A percentile compares a stretch with the other conserved stretches of the same genome.
Conservation (phyloP, 768 basidiomycete genomes). For the Leucocoprinus birnbaumii region DNA sequence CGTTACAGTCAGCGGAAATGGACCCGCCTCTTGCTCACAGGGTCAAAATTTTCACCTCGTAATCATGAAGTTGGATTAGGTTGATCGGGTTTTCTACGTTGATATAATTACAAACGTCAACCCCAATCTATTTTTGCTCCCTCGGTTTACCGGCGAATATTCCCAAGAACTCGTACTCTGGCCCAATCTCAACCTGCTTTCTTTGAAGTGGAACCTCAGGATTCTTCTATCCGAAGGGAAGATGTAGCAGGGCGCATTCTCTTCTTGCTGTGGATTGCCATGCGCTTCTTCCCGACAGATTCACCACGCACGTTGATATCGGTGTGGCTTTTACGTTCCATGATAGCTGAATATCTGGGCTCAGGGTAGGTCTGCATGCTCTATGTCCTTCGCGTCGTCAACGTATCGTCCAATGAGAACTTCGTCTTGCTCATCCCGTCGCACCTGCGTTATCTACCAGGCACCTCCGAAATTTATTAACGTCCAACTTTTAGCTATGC, state of each 20-base stretch:
- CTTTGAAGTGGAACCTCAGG: background rate
- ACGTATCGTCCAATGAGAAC: constrained; percentile 5
- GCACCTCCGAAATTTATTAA: background rate
- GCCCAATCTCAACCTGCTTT: background rate
- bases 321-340: background rate
- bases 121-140: constrained; percentile 4
- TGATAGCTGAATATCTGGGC: background rate
- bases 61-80: background rate
- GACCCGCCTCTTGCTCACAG: too few species aligned
- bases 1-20: too few species aligned
- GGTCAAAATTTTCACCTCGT: background rate
- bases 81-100: background rate
- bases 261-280: background rate
- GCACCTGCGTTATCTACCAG: background rate
- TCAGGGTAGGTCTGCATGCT: background rate
- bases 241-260: background rate
- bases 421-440: background rate
- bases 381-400: background rate
- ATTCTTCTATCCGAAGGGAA: background rate
- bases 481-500: background rate
- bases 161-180: background rate
- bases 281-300: background rate
- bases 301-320: background rate
- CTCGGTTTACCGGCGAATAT: background rate
- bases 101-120: background rate